Percentiles rank a stretch among this genome's conserved stretches.
phyloP scores from a whole-genome alignment of 352 stramenopile species.

The Lagenidium giganteum region DNA sequence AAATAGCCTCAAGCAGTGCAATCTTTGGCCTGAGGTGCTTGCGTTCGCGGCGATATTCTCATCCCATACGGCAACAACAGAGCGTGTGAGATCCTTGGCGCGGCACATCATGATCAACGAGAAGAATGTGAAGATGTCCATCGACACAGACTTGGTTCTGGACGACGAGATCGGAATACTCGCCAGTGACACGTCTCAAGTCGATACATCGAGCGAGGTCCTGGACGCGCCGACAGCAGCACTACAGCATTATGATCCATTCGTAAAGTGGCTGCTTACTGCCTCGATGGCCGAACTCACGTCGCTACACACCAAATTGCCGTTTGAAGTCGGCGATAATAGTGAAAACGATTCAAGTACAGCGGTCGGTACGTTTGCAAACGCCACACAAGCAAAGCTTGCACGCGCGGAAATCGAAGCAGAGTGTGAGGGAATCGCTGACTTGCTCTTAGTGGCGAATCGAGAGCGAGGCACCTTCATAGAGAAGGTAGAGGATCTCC shows the following conservation, averaged over 20 bases:
- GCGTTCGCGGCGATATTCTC: too few species aligned
- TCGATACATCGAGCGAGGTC: constrained; percentile 4
- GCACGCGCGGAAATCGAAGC: constrained; percentile 39
- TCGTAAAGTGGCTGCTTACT: constrained; percentile 56
- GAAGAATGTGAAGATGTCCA: too few species aligned
- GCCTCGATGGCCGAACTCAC: constrained; percentile 37
- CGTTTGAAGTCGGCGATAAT: constrained; percentile 14
- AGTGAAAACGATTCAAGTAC: background rate
- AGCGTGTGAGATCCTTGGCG: too few species aligned
- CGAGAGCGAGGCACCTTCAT: constrained; percentile 38
- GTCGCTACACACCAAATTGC: constrained; percentile 19
- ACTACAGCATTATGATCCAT: constrained; percentile 38
- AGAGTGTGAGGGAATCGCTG: constrained; percentile 35
- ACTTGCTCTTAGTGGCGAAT: constrained; percentile 39
- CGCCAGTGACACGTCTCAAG: background rate
- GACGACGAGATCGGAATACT: too few species aligned
- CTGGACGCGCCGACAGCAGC: constrained; percentile 26
- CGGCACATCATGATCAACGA: too few species aligned
- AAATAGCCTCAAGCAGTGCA: too few species aligned
- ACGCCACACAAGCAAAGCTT: constrained; percentile 7
- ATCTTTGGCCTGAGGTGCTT: too few species aligned
- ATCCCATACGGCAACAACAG: too few species aligned
- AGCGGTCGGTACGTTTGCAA: background rate
- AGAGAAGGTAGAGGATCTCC: constrained; percentile 30
- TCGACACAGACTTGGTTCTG: too few species aligned